Base-by-base conservation (phyloP, 164 flowering plant genomes). In the Amborella trichopoda region DNA sequence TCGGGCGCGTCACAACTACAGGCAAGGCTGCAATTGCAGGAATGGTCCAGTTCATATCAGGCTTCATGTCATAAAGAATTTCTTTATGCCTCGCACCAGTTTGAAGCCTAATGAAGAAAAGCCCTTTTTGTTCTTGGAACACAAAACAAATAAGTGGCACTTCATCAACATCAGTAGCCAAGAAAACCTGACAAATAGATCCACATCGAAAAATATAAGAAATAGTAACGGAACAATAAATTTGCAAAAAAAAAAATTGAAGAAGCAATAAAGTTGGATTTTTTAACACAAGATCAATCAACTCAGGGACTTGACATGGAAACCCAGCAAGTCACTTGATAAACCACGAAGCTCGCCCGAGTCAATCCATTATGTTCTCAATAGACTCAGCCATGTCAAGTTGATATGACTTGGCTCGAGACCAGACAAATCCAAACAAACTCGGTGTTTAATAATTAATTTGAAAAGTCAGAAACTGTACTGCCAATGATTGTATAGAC, bases 91-190 rank as follows among this genome's bases (percentile, higher is more conserved):
- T 69, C 55, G 80, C 91, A 49, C 75, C 64, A 46, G 66, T 72
- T 42, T 81, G 86, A 54, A 93, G 95, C 62, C 86, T 68, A 26
- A 93, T 56, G 18, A 71, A 72, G 42, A 82, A 64, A 48, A 93
- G 60, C 48, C 70, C 75, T 49, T 72, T 88, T 71, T 82, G 88
- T 57, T 85, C 95, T 72, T 66, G 78, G 44, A 80, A 76, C 60
- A 88, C 82, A 64, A 93, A 83, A 68, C 94, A 88, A 63, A 93
- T 64, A 12, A 84, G 40, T 40, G 91, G 95, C 23, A 69, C 62
- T n/a, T 76, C 79, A 63, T 84, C 96, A 67, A 67, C 84, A 62
- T 84, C 96, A 27, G 82, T 76, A 13, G 95, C 99, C 55, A 84
- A 46, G 64, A 93, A 93, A 16, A 88, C 91, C 99, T 93, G 63